Percentiles rank a stretch among this genome's conserved stretches.
These are phyloP conservation scores for Parathielavia appendiculata DNA, from an alignment of 495 filamentous ascomycete genomes.

Conservation along the genomic window DNA sequence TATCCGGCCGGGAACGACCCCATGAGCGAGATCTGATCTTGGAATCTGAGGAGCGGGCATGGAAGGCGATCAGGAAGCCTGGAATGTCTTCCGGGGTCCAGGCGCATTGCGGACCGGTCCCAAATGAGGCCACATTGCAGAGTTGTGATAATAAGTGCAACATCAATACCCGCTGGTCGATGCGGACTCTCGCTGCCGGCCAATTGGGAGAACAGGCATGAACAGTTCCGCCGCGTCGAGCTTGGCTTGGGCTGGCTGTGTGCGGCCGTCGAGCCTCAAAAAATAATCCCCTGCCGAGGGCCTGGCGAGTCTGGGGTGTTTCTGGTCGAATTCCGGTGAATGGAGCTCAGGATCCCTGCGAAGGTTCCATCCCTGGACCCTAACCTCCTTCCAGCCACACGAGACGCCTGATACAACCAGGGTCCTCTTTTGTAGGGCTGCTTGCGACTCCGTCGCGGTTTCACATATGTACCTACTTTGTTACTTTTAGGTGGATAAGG, in stretches of 20 bases:
- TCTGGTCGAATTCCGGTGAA: neutral
- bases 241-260: neutral
- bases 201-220: slow-evolving; percentile 2
- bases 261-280: slow-evolving; percentile 18
- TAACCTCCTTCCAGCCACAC: too few species aligned
- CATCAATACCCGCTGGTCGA: slow-evolving; percentile 12
- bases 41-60: slow-evolving; percentile 26
- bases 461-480: too few species aligned
- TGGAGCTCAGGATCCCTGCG: neutral
- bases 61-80: slow-evolving; percentile 35
- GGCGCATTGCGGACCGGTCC: slow-evolving; percentile 16
- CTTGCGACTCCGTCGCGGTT: too few species aligned
- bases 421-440: too few species aligned
- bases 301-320: neutral
- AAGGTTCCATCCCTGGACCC: too few species aligned
- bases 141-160: slow-evolving; percentile 14
- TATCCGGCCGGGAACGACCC: slow-evolving; percentile 33
- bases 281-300: slow-evolving; percentile 17
- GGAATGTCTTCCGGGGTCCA: slow-evolving; percentile 22
- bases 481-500: too few species aligned
- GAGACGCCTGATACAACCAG: too few species aligned
- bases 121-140: slow-evolving; percentile 13
- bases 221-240: slow-evolving; percentile 8
- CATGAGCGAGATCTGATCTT: slow-evolving; percentile 35
- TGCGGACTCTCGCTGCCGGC: neutral